Evolutionary conservation across 345 rosid species (phyloP).

Genomic region (Nephelium lappaceum): DNA sequence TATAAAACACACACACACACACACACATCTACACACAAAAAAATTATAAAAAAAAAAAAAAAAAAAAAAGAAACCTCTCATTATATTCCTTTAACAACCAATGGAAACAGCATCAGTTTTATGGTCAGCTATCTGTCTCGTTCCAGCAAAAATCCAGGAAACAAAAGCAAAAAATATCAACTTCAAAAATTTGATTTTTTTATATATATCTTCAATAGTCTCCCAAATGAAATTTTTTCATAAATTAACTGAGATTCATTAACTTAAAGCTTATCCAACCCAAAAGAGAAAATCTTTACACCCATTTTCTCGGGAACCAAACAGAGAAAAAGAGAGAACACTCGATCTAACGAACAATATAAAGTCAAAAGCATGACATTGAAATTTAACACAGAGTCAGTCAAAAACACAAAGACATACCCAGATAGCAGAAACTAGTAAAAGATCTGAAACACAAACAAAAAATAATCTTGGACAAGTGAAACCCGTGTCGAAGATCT

Average conservation of each 20-base stretch:
- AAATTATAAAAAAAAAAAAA: too few relatives aligned
- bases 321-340: slow-evolving; percentile 12
- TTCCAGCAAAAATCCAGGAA: slow-evolving; percentile 3
- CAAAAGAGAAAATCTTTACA: background rate
- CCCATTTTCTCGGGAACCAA: slow-evolving; percentile 14
- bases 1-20: background rate
- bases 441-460: slow-evolving; percentile 24
- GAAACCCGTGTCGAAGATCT: slow-evolving; percentile 30
- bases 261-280: background rate
- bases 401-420: slow-evolving; percentile 13
- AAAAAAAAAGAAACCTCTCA: too few relatives aligned
- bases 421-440: background rate
- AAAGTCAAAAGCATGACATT: slow-evolving; percentile 15
- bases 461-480: slow-evolving; percentile 8
- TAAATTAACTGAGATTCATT: background rate
- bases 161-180: background rate
- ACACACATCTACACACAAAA: too few relatives aligned
- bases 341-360: background rate
- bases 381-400: background rate
- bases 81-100: background rate
- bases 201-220: background rate
- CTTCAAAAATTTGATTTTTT: background rate
- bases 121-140: background rate
- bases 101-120: background rate
- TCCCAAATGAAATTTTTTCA: background rate